Conservation (phyloP, 2,329 filamentous ascomycete genomes). For the Cladosporium colombiae region DNA sequence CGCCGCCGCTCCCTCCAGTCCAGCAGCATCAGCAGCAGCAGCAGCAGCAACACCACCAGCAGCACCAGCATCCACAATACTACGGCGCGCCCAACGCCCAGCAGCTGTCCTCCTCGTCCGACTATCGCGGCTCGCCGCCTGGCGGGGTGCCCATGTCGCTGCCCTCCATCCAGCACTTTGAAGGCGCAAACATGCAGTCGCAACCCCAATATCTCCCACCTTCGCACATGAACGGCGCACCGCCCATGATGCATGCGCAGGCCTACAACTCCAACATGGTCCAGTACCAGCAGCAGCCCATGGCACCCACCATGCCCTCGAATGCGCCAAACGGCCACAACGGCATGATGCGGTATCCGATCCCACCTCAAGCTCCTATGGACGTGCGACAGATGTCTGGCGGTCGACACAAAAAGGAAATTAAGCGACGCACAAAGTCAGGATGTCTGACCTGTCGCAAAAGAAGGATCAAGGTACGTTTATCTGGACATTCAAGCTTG, state of each 20-base stretch:
- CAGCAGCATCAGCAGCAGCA: constrained; percentile 14
- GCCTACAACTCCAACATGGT: constrained; percentile 30
- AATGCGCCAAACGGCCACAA: constrained; percentile 29
- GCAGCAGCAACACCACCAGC: constrained; percentile 7
- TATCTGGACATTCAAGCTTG: not conserved
- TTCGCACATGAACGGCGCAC: constrained; percentile 26
- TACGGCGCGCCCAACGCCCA: constrained; percentile 14
- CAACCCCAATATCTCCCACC: constrained; percentile 28
- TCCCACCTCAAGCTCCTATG: constrained; percentile 50
- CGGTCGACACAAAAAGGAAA: constrained; percentile 69
- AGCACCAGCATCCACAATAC: constrained; percentile 14
- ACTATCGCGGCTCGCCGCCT: constrained; percentile 20
- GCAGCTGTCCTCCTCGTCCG: constrained; percentile 11
- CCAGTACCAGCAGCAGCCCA: constrained; percentile 28
- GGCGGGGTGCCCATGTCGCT: constrained; percentile 22
- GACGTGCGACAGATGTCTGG: constrained; percentile 57
- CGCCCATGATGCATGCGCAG: constrained; percentile 27
- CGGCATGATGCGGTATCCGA: constrained; percentile 54
- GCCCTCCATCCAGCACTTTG: constrained; percentile 33
- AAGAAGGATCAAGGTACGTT: constrained; percentile 69
- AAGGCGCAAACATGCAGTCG: constrained; percentile 28
- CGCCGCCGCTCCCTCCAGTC: constrained; percentile 1
- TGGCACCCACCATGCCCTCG: constrained; percentile 29
- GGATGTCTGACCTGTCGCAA: constrained; percentile 59
- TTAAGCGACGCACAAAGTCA: constrained; percentile 66